phyloP scores from a whole-genome alignment of 208 protist species.

The Wallacemonas rigidus region DNA sequence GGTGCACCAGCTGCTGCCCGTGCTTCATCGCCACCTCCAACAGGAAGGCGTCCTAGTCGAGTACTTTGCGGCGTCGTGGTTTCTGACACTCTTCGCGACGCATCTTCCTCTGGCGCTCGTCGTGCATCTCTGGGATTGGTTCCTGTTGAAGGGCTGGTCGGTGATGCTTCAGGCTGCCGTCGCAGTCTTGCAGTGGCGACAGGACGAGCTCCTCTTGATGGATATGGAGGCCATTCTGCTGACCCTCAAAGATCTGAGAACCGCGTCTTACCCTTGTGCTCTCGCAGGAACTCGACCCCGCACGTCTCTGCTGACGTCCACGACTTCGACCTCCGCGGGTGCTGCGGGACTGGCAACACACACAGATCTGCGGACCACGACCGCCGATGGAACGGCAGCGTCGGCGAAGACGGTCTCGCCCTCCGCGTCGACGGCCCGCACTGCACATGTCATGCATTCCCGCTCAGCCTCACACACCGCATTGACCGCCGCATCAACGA shows the following conservation, averaged over 20 bases:
- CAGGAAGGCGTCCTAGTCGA: slow-evolving; percentile 28
- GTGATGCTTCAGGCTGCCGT: slow-evolving; percentile 54
- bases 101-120: slow-evolving; percentile 50
- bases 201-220: slow-evolving; percentile 38
- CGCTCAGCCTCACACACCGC: too few relatives aligned
- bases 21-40: slow-evolving; percentile 43
- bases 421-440: too few relatives aligned
- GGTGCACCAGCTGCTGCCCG: slow-evolving; percentile 36
- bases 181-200: slow-evolving; percentile 45
- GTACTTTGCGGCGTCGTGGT: slow-evolving; percentile 63
- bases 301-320: not conserved
- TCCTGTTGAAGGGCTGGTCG: slow-evolving; percentile 49
- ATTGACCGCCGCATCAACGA: too few relatives aligned
- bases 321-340: not conserved
- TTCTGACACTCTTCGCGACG: slow-evolving; percentile 64
- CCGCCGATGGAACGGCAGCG: too few relatives aligned
- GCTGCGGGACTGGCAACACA: too few relatives aligned
- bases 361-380: too few relatives aligned
- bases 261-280: not conserved
- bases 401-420: too few relatives aligned
- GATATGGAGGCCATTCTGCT: slow-evolving; percentile 49
- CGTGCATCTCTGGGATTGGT: slow-evolving; percentile 56
- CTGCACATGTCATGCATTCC: too few relatives aligned
- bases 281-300: not conserved
- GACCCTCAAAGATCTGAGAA: slow-evolving; percentile 33